Base-by-base conservation (phyloP, 441 rosid genomes). In the Eutrema salsugineum region DNA sequence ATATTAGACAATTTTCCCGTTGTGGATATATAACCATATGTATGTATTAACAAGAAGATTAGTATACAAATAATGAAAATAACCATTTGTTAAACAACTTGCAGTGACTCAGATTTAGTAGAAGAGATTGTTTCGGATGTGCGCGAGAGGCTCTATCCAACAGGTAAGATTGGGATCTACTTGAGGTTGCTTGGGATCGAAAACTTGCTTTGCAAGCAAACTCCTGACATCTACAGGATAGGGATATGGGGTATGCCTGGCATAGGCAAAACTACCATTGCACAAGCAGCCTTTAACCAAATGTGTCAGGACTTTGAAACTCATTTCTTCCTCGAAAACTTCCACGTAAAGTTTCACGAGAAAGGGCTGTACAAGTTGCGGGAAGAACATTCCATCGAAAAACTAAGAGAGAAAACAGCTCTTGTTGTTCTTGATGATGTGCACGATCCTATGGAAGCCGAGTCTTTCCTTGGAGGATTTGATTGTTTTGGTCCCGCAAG, bases 221-320 rank as follows among this genome's bases (percentile, higher is more conserved):
- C 63, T 5, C 19, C 19, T 7, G 67, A 32, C 11, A 33, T 83
- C 32, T 47, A 59, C 33, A 24, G 69, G 1, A 12, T 81, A 33
- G 86, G 83, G 2, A 59, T 83, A 1, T 81, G 80, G 77, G 84
- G 82, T 14, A 78, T 78, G 69, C 83, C 80, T 33, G 86, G 86
- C 3, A 58, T 80, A 15, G 82, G 78, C 9, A 76, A 75, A 66
- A 71, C 73, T 1, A 47, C 66, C 17, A 55, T 77, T 4, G 66
- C 80, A 30, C 14, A n/a, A 24, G 53, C 20, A 22, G 43, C 4
- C 8, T 66, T 9, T 38, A 6, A 60, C 11, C 59, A 9, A n/a
- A 60, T 66, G 27, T 36, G 56, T 39, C 20, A 38, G 0, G 48
- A 66, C 47, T 77, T 66, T 38, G 66, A 66, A 35, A 15, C 53